Conservation (phyloP, 192 early-diverging fungal genomes). For the Coemansia sp. region DNA sequence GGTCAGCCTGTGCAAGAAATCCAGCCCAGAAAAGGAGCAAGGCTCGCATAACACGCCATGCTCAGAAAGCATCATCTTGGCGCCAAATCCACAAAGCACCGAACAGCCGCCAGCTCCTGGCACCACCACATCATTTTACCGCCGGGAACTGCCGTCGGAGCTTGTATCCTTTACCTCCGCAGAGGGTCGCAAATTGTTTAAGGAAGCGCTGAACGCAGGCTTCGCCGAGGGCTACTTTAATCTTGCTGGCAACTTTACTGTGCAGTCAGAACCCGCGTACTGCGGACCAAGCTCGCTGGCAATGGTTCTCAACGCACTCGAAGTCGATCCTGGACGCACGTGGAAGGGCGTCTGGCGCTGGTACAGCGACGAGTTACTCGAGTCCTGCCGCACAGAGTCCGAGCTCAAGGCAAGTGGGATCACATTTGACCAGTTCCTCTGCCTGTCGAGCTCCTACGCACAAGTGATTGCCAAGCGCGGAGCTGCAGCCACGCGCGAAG, state of each 20-base stretch:
- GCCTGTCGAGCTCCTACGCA: slow-evolving; percentile 86
- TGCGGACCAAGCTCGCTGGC: slow-evolving; percentile 89
- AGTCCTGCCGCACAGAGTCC: slow-evolving; percentile 67
- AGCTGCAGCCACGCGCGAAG: slow-evolving; percentile 59
- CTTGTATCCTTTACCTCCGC: slow-evolving; percentile 78
- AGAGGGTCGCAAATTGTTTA: slow-evolving; percentile 75
- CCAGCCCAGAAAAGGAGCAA: not conserved
- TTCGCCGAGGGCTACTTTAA: slow-evolving; percentile 85
- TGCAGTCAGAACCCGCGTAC: slow-evolving; percentile 85
- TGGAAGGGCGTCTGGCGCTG: slow-evolving; percentile 97
- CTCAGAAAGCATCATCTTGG: not conserved
- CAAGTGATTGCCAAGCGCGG: slow-evolving; percentile 74
- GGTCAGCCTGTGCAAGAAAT: slow-evolving; percentile 24
- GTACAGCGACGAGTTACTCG: slow-evolving; percentile 76
- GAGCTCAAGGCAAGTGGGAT: slow-evolving; percentile 81
- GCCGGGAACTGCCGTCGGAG: slow-evolving; percentile 62
- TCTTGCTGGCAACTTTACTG: slow-evolving; percentile 85
- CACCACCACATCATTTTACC: slow-evolving; percentile 56
- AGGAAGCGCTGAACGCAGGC: slow-evolving; percentile 70
- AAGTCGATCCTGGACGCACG: slow-evolving; percentile 78
- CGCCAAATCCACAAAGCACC: no score
- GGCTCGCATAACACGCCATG: not conserved
- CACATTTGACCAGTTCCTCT: slow-evolving; percentile 88
- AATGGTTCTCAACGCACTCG: slow-evolving; percentile 92
- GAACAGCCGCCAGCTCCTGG: slow-evolving; percentile 1